Evolutionary conservation across 225 moss, liverwort and hornwort species (phyloP), one percentile per base, ranked within the genome.

Genomic region (Bryum argenteum): DNA sequence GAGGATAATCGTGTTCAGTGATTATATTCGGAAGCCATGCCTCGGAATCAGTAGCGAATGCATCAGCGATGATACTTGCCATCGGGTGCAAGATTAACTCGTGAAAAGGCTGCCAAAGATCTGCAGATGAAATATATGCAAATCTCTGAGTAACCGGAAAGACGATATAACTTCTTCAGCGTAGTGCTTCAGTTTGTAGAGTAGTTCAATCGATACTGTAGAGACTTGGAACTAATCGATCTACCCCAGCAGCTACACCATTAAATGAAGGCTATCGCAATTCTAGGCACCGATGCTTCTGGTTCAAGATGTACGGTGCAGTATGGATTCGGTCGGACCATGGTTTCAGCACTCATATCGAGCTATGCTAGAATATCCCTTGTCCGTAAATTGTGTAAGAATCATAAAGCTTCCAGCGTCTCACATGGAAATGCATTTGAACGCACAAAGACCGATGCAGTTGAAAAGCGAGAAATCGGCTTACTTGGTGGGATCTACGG

Each of bases 401-500:
- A 8, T 3, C 11, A 33, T 33, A 33, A 33, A 33, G 33, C 33
- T 2, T 33, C 33, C 33, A 33, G 33, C 33, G 33, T 33, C n/a
- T 19, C 14, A 47, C 45, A 58, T 33, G 66, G 39, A 4, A 24
- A 68, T 61, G 53, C 68, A 42, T 20, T 28, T 22, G 21, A 50
- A 69, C 15, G 66, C 66, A 59, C 66, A 60, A 23, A 18, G 67
- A 75, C 67, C 67, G 59, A 19, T 60, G 67, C 52, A 67, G 33
- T 33, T 33, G 7, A 26, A 28, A 58, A 38, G 58, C 40, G 23
- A 69, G 66, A 57, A 69, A 45, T 53, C 8, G 54, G 62, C 87
- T 87, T 83, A 87, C 87, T 73, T 87, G 44, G 83, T 69, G 47
- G 77, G 73, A 48, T 80, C 80, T 7, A 48, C 17, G 48, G 83